Percentiles rank a stretch among this genome's conserved stretches.
Evolutionary conservation across 106 monocot species (phyloP).

Genomic region (Dendrobium catenatum): DNA sequence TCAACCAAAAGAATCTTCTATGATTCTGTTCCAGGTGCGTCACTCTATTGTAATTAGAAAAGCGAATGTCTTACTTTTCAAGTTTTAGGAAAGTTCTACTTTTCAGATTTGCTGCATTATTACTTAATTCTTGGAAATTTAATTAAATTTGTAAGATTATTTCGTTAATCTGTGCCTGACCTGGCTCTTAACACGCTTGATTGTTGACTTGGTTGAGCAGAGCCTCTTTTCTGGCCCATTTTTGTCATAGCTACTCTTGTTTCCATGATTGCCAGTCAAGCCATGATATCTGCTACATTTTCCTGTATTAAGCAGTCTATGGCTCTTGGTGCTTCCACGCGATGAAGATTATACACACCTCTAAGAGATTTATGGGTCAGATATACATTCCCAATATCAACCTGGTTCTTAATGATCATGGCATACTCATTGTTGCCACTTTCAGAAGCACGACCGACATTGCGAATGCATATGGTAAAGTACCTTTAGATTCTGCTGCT

Average conservation of each 20-base stretch:
- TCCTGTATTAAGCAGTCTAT: slow-evolving; percentile 92
- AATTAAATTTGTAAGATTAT: neutral
- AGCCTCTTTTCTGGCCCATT: slow-evolving; percentile 80
- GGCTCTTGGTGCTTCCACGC: slow-evolving; percentile 98
- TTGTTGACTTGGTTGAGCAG: slow-evolving; percentile 29
- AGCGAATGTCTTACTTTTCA: too few species aligned
- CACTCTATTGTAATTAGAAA: neutral
- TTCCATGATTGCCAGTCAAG: slow-evolving; percentile 89
- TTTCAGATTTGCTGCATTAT: neutral
- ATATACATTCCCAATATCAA: slow-evolving; percentile 86
- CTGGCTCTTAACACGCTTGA: neutral
- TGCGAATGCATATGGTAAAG: slow-evolving; percentile 87
- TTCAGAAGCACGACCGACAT: slow-evolving; percentile 83
- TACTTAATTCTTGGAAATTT: too few species aligned
- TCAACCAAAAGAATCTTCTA: slow-evolving; percentile 59
- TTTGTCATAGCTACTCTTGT: slow-evolving; percentile 86
- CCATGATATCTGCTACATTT: slow-evolving; percentile 95
- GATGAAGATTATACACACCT: slow-evolving; percentile 79
- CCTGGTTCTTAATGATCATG: slow-evolving; percentile 93
- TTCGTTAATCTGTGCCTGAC: neutral
- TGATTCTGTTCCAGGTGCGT: slow-evolving; percentile 80
- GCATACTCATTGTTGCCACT: slow-evolving; percentile 68
- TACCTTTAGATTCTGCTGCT: too few species aligned
- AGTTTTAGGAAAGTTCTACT: neutral
- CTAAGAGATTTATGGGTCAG: slow-evolving; percentile 77